These are phyloP conservation scores for Macaranga tanarius DNA, from an alignment of 441 rosid species.

Conservation along the genomic window DNA sequence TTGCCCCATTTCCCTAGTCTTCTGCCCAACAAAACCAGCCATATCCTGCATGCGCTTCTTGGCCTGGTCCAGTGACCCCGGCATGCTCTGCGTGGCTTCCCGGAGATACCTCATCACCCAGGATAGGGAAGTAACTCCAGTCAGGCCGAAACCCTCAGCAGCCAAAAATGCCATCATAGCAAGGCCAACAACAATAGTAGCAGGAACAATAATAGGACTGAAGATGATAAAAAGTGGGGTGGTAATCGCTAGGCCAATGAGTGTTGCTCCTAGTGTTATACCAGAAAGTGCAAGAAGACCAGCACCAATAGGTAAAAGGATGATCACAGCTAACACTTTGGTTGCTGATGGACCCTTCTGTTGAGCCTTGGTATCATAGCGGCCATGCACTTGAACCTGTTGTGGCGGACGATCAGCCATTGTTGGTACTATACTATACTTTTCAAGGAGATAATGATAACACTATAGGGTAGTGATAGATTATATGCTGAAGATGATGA, in stretches of 20 bases:
- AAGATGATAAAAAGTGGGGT: constrained; percentile 67
- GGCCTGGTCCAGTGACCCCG: constrained; percentile 51
- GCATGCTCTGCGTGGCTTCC: constrained; percentile 33
- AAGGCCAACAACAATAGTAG: constrained; percentile 47
- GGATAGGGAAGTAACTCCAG: constrained; percentile 56
- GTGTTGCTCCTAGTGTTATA: constrained; percentile 52
- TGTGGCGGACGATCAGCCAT: constrained; percentile 58
- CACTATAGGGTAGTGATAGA: too few relatives aligned
- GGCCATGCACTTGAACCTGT: constrained; percentile 52
- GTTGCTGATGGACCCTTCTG: constrained; percentile 55
- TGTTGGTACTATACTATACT: neutral
- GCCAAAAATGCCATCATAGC: constrained; percentile 53
- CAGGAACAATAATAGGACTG: constrained; percentile 76
- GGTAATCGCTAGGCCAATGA: constrained; percentile 51
- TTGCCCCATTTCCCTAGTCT: constrained; percentile 62
- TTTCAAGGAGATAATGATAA: neutral
- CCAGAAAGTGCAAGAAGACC: constrained; percentile 60
- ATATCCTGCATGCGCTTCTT: constrained; percentile 47
- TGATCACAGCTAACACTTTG: constrained; percentile 48
- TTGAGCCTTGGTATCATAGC: constrained; percentile 26
- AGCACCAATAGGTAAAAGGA: constrained; percentile 56
- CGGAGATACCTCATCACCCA: constrained; percentile 46
- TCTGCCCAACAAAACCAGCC: constrained; percentile 50
- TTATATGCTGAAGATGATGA: too few relatives aligned
- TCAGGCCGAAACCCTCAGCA: constrained; percentile 61